These are phyloP conservation scores for Chalaropsis ovoidea DNA, from an alignment of 2,329 filamentous ascomycete species.

Conservation along the genomic window DNA sequence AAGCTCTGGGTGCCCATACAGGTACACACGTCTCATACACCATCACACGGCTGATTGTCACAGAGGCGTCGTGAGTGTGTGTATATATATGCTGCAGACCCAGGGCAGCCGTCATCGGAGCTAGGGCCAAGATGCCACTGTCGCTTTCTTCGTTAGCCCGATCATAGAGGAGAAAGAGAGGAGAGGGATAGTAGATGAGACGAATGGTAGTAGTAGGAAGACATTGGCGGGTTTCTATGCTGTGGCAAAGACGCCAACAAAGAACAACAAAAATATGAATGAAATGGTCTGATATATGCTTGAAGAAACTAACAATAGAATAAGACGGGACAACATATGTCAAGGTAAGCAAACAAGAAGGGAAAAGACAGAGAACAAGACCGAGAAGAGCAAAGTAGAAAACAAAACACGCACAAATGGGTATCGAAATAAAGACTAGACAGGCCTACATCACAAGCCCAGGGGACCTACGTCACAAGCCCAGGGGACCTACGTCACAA, in stretches of 20 bases:
- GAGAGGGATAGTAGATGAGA: not conserved
- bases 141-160: not conserved
- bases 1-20: too few species aligned
- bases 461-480: not conserved
- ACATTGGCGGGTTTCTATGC: too few species aligned
- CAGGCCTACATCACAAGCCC: not conserved
- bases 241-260: not conserved
- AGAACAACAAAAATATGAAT: not conserved
- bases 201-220: not conserved
- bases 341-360: not conserved
- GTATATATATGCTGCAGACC: not conserved
- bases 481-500: not conserved
- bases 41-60: not conserved
- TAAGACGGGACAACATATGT: not conserved
- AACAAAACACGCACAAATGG: constrained; percentile 13
- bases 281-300: not conserved
- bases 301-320: not conserved
- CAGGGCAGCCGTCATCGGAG: not conserved
- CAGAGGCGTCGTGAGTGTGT: not conserved
- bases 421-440: constrained; percentile 8
- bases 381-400: constrained; percentile 17
- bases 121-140: not conserved
- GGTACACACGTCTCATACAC: not conserved
- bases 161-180: not conserved
- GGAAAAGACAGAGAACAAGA: constrained; percentile 7